Evolutionary conservation across 768 basidiomycete genomes (phyloP).

Genomic region (Psilocybe cubensis): DNA sequence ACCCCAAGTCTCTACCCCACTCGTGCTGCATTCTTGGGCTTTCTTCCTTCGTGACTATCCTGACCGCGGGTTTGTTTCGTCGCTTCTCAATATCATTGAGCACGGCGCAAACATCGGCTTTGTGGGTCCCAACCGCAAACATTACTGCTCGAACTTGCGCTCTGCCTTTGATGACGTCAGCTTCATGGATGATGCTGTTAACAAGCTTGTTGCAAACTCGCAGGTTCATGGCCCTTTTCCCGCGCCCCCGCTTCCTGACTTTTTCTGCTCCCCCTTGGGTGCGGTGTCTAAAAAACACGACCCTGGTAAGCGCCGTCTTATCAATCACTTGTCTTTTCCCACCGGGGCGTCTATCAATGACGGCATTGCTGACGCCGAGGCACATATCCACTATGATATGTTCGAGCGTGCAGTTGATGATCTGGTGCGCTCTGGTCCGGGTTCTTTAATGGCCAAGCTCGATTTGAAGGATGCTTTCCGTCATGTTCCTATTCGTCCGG

Average conservation of each 20-base stretch:
- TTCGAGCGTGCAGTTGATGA: constrained; percentile 28
- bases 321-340: constrained; percentile 36
- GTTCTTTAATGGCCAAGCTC: constrained; percentile 35
- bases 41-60: constrained; percentile 30
- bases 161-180: constrained; percentile 21
- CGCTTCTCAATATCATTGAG: constrained; percentile 27
- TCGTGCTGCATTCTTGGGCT: constrained; percentile 21
- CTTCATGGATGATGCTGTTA: constrained; percentile 7
- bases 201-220: neutral
- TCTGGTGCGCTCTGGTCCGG: constrained; percentile 24
- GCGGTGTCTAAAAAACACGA: constrained; percentile 22
- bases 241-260: constrained; percentile 17
- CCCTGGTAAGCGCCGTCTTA: constrained; percentile 23
- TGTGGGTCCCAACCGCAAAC: constrained; percentile 10
- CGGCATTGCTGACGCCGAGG: constrained; percentile 33
- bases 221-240: constrained; percentile 26
- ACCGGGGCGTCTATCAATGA: constrained; percentile 28
- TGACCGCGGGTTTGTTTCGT: constrained; percentile 26
- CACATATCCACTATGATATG: constrained; percentile 31
- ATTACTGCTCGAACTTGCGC: constrained; percentile 26
- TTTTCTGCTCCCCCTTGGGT: constrained; percentile 29
- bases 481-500: constrained; percentile 33
- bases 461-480: constrained; percentile 40
- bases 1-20: constrained; percentile 15
- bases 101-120: constrained; percentile 32